These are phyloP conservation scores for Hyphopichia homilentoma DNA, from an alignment of 805 yeast species.

Conservation along the genomic window DNA sequence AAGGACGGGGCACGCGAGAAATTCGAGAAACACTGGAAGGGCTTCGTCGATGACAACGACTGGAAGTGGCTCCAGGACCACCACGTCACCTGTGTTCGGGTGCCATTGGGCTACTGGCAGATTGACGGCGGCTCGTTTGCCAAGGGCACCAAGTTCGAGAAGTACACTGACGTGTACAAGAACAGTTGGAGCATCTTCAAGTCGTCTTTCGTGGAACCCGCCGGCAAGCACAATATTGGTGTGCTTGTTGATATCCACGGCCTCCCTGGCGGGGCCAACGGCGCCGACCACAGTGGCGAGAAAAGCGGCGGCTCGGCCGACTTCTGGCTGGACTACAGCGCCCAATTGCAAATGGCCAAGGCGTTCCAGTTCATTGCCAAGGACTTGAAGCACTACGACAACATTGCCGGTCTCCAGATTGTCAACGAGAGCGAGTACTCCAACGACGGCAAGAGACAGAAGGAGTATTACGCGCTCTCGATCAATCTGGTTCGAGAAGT, in stretches of 20 bases:
- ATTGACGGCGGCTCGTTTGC: constrained; percentile 61
- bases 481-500: constrained; percentile 52
- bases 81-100: constrained; percentile 76
- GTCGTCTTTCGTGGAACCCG: constrained; percentile 50
- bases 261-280: constrained; percentile 89
- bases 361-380: constrained; percentile 57
- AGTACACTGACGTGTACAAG: constrained; percentile 53
- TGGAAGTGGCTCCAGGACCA: constrained; percentile 70
- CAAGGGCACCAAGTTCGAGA: constrained; percentile 59
- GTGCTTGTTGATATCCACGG: constrained; percentile 85
- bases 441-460: constrained; percentile 47
- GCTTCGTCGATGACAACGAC: constrained; percentile 62
- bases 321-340: constrained; percentile 53
- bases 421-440: constrained; percentile 79
- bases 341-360: constrained; percentile 44
- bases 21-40: constrained; percentile 64
- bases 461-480: constrained; percentile 63
- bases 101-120: constrained; percentile 92
- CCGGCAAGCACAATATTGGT: constrained; percentile 60
- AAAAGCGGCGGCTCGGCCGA: constrained; percentile 47
- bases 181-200: constrained; percentile 70
- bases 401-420: constrained; percentile 77
- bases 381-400: constrained; percentile 56
- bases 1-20: constrained; percentile 47
- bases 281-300: constrained; percentile 81